These are phyloP conservation scores for Rubus idaeus DNA, from an alignment of 306 rosid genomes.

Conservation along the genomic window DNA sequence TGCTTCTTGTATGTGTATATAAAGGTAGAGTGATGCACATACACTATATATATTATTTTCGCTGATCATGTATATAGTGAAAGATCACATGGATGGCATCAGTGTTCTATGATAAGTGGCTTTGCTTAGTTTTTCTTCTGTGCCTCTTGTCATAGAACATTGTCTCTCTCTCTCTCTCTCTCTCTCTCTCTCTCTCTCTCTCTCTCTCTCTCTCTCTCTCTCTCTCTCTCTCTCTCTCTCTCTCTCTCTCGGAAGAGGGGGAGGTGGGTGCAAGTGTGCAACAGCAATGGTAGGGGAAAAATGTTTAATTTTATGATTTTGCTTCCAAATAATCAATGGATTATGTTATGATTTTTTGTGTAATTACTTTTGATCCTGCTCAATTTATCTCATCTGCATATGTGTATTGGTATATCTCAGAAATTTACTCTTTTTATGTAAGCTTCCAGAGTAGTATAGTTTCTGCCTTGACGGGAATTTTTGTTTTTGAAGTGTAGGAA, in stretches of 20 bases:
- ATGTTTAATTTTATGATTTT: no score
- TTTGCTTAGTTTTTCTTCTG: background rate
- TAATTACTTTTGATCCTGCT: background rate
- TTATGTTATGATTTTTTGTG: background rate
- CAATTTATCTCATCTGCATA: background rate
- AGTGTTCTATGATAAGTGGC: background rate
- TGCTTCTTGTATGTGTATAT: background rate
- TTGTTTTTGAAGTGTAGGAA: slow-evolving; percentile 36
- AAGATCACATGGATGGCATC: background rate
- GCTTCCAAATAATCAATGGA: background rate
- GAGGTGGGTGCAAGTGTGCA: no score
- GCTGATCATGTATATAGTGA: no score
- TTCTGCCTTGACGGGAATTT: slow-evolving; percentile 7
- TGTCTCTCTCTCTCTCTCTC: no score
- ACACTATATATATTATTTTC: no score
- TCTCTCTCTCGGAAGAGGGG: no score
- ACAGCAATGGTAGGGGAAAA: background rate
- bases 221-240: no score
- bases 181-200: no score
- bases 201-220: no score
- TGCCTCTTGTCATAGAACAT: no score
- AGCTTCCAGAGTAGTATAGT: slow-evolving; percentile 11
- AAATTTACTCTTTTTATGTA: background rate
- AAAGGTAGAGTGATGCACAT: background rate
- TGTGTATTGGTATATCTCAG: background rate